A percentile compares a stretch with the other conserved stretches of the same genome.
These are phyloP conservation scores for Fusarium lateritium DNA, from an alignment of 2,329 filamentous ascomycete genomes.

Conservation along the genomic window DNA sequence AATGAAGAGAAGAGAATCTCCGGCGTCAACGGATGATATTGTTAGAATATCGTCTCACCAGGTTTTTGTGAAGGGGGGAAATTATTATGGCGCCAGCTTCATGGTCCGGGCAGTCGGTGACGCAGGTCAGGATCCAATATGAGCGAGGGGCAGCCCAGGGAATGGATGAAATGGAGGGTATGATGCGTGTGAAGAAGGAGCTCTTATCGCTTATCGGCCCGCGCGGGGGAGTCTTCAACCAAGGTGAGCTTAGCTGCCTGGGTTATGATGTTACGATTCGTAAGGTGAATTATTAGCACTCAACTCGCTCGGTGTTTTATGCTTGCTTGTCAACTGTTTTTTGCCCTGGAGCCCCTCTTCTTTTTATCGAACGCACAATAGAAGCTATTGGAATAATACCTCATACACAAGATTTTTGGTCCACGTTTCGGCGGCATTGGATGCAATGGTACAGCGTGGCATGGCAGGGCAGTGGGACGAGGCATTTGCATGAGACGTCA, in stretches of 20 bases:
- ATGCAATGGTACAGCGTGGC: conserved; percentile 23
- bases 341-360: conserved; percentile 35
- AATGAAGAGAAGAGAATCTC: conserved; percentile 27
- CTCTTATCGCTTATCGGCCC: conserved; percentile 51
- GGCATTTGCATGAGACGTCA: conserved; percentile 35
- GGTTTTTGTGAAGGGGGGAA: conserved; percentile 40
- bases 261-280: conserved; percentile 40
- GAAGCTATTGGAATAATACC: conserved; percentile 41
- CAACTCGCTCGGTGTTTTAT: conserved; percentile 45
- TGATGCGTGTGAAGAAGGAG: conserved; percentile 37
- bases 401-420: conserved; percentile 28
- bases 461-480: conserved; percentile 29
- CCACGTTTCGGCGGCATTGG: conserved; percentile 43
- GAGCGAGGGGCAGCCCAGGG: conserved; percentile 32
- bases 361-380: conserved; percentile 26
- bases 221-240: conserved; percentile 39
- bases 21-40: conserved; percentile 39
- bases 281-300: conserved; percentile 42
- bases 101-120: conserved; percentile 45
- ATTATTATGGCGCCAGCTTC: conserved; percentile 51
- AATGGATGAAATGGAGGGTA: conserved; percentile 37
- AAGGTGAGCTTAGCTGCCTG: conserved; percentile 36
- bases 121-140: conserved; percentile 33
- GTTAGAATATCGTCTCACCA: conserved; percentile 48
- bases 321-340: conserved; percentile 23